A percentile compares a stretch with the other conserved stretches of the same genome.
Conservation (phyloP, 192 early-diverging fungal species). For the Coemansia guatemalensis region DNA sequence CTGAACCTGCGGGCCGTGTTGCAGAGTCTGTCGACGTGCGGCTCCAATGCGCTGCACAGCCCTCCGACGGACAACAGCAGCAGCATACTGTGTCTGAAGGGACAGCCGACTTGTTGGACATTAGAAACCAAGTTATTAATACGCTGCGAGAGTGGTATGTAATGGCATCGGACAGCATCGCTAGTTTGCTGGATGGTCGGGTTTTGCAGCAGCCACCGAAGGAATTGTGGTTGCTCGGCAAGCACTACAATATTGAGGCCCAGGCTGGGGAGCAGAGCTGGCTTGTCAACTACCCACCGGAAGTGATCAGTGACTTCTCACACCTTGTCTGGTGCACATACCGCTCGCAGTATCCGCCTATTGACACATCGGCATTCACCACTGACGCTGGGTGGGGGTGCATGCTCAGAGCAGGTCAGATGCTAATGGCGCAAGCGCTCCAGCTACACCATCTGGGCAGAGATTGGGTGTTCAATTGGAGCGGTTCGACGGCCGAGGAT, state of each 20-base stretch:
- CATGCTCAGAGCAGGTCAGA: slow-evolving; percentile 95
- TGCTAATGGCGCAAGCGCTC: slow-evolving; percentile 83
- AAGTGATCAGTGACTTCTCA: slow-evolving; percentile 79
- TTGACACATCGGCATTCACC: slow-evolving; percentile 73
- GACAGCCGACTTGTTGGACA: slow-evolving; percentile 11
- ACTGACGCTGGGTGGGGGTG: slow-evolving; percentile 95
- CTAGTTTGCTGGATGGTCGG: slow-evolving; percentile 41
- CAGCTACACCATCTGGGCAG: slow-evolving; percentile 74
- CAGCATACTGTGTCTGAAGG: neutral
- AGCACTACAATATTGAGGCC: slow-evolving; percentile 24
- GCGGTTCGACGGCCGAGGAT: slow-evolving; percentile 12
- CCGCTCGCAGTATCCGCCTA: slow-evolving; percentile 81
- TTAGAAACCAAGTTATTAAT: slow-evolving; percentile 42
- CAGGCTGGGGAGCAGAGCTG: slow-evolving; percentile 16
- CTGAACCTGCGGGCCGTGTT: too few relatives aligned
- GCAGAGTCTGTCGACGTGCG: too few relatives aligned
- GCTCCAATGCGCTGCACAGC: too few relatives aligned
- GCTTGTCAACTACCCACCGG: slow-evolving; percentile 25
- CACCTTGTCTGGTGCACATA: slow-evolving; percentile 93
- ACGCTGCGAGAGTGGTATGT: slow-evolving; percentile 53
- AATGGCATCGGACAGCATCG: slow-evolving; percentile 46
- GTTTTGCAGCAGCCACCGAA: slow-evolving; percentile 28
- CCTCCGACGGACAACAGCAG: too few relatives aligned
- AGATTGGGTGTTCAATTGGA: slow-evolving; percentile 40
- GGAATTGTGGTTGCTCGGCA: slow-evolving; percentile 53